A percentile compares a stretch with the other conserved stretches of the same genome.
phyloP scores from a whole-genome alignment of 2,329 filamentous ascomycete genomes.

The Alternaria infectoria region DNA sequence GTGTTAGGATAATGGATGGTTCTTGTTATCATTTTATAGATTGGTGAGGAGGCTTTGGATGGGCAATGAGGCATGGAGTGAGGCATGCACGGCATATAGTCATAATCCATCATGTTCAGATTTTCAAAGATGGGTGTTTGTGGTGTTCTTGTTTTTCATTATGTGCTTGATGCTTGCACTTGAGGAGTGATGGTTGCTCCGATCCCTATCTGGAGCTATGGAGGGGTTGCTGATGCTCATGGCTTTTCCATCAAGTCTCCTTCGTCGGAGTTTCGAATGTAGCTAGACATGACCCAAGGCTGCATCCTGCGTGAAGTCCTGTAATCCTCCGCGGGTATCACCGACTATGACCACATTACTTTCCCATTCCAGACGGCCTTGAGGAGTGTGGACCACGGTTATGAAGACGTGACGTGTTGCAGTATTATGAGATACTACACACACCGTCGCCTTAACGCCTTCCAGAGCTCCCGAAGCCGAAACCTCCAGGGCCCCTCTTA shows the following conservation, averaged over 20 bases:
- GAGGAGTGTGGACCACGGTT: too few relatives aligned
- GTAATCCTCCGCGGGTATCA: background rate
- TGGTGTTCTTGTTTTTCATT: background rate
- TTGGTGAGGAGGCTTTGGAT: slow-evolving; percentile 1
- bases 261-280: background rate
- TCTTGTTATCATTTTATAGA: slow-evolving; percentile 5
- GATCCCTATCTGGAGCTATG: background rate
- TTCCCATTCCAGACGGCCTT: background rate
- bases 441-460: slow-evolving; percentile 30
- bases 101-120: slow-evolving; percentile 11
- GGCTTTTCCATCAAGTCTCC: background rate
- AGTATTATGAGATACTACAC: background rate
- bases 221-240: background rate
- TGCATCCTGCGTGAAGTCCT: background rate
- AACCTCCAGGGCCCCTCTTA: slow-evolving; percentile 38
- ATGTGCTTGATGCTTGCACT: background rate
- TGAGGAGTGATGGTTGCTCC: background rate
- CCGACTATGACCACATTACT: background rate
- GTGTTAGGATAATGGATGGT: slow-evolving; percentile 5
- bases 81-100: slow-evolving; percentile 9
- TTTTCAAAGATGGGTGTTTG: background rate
- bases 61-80: background rate
- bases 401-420: background rate
- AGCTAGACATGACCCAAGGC: background rate
- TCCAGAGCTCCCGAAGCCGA: slow-evolving; percentile 35